These are phyloP conservation scores for Coprinopsis strossmayeri DNA, from an alignment of 768 basidiomycete genomes.

Conservation along the genomic window DNA sequence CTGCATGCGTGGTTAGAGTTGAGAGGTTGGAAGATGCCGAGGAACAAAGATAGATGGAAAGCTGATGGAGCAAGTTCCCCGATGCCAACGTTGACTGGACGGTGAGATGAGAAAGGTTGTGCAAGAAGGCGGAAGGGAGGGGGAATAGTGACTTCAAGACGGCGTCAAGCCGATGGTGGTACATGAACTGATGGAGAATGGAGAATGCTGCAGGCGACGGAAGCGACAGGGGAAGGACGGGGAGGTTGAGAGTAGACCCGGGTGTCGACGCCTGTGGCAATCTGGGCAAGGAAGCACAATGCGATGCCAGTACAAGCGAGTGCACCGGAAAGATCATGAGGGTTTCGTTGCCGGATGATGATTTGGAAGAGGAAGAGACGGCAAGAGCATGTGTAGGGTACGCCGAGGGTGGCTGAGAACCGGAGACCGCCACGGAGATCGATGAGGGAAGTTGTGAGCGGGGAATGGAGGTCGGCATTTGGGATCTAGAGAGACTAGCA, in stretches of 20 bases:
- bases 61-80: slow-evolving; percentile 44
- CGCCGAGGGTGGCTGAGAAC: slow-evolving; percentile 22
- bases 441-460: slow-evolving; percentile 55
- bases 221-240: slow-evolving; percentile 63
- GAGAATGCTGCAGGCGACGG: slow-evolving; percentile 68
- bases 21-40: slow-evolving; percentile 38
- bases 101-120: slow-evolving; percentile 35
- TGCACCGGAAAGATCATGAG: slow-evolving; percentile 56
- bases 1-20: slow-evolving; percentile 48
- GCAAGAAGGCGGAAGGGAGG: slow-evolving; percentile 37
- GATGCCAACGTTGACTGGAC: slow-evolving; percentile 40
- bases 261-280: slow-evolving; percentile 33
- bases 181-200: slow-evolving; percentile 59
- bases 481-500: slow-evolving; percentile 43
- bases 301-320: slow-evolving; percentile 52
- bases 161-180: slow-evolving; percentile 53
- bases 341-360: slow-evolving; percentile 29
- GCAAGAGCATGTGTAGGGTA: slow-evolving; percentile 55
- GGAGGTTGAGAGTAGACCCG: slow-evolving; percentile 36
- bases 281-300: slow-evolving; percentile 51
- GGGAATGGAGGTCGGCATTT: slow-evolving; percentile 61
- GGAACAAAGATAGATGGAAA: slow-evolving; percentile 45
- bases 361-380: slow-evolving; percentile 43
- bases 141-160: slow-evolving; percentile 64
- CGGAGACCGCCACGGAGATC: slow-evolving; percentile 42